Conservation (phyloP, 257 asterid genomes). For the Lycium barbarum region DNA sequence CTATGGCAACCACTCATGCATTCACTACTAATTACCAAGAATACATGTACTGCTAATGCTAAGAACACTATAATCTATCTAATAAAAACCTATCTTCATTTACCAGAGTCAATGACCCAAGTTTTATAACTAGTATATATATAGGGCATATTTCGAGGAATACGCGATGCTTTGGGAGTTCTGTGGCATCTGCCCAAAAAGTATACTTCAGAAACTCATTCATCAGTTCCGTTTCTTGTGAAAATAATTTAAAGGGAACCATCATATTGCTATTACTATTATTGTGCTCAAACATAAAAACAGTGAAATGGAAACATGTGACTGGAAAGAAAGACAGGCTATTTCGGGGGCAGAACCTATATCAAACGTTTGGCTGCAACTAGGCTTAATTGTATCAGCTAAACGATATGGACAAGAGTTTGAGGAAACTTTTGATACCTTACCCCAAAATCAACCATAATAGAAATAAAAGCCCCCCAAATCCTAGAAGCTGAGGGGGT, state of each 20-base stretch:
- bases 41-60: background rate
- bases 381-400: background rate
- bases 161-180: background rate
- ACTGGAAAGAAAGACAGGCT: background rate
- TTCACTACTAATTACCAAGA: background rate
- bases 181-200: slow-evolving; percentile 11
- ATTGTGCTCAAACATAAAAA: slow-evolving; percentile 16
- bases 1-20: background rate
- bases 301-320: background rate
- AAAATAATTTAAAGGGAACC: background rate
- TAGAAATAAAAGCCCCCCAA: slow-evolving; percentile 12
- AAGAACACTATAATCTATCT: background rate
- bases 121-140: slow-evolving; percentile 23
- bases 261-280: background rate
- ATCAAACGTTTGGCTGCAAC: slow-evolving; percentile 16
- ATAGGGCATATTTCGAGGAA: background rate
- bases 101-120: background rate
- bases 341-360: background rate
- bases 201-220: background rate
- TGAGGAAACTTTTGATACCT: background rate
- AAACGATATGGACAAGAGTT: background rate
- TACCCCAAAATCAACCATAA: background rate
- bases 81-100: background rate
- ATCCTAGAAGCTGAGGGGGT: background rate
- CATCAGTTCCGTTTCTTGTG: background rate